Evolutionary conservation across 768 basidiomycete species (phyloP).

Genomic region (Boletus rubroflammeus): DNA sequence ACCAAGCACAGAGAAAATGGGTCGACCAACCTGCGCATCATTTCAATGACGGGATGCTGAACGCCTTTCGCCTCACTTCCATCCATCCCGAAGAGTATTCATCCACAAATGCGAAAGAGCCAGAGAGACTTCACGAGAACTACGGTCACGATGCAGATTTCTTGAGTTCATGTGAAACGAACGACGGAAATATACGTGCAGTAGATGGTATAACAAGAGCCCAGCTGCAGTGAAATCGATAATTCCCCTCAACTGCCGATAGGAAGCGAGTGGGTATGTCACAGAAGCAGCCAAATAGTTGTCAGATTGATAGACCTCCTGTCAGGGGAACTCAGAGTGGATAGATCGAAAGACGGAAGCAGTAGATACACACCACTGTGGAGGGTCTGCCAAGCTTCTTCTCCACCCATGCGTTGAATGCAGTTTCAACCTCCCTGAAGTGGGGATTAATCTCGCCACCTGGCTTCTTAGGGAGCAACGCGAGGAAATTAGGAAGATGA

Average conservation of each 20-base stretch:
- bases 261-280: slow-evolving; percentile 24
- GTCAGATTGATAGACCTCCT: slow-evolving; percentile 27
- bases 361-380: not conserved
- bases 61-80: not conserved
- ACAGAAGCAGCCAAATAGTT: slow-evolving; percentile 11
- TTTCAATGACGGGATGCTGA: not conserved
- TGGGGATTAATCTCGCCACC: slow-evolving; percentile 25
- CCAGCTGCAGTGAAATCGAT: slow-evolving; percentile 9
- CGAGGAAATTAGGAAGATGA: slow-evolving; percentile 25
- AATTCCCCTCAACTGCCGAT: slow-evolving; percentile 21
- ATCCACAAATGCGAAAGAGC: not conserved
- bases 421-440: slow-evolving; percentile 22
- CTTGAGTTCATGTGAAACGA: not conserved
- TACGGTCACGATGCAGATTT: not conserved
- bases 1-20: not conserved
- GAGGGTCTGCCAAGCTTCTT: not conserved
- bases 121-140: not conserved
- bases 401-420: slow-evolving; percentile 1
- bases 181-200: not conserved
- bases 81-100: not conserved
- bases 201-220: too few relatives aligned
- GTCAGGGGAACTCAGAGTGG: not conserved
- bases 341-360: too few relatives aligned
- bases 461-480: slow-evolving; percentile 25
- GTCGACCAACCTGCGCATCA: slow-evolving; percentile 6